A percentile compares a stretch with the other conserved stretches of the same genome.
Conservation (phyloP, 495 filamentous ascomycete genomes). For the Lophiostoma macrostomum region DNA sequence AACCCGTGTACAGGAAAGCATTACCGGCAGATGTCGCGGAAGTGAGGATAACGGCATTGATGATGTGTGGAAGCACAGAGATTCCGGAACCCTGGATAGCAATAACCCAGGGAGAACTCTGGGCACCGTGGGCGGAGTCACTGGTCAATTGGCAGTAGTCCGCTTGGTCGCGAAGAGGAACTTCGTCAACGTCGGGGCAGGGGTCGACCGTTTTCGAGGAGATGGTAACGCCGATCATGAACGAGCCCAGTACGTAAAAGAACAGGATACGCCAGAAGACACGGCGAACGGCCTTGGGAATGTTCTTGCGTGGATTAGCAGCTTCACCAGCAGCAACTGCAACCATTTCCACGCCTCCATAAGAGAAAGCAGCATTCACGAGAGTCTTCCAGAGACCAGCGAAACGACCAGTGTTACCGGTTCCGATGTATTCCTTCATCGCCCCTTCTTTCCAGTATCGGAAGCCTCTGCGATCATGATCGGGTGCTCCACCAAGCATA, state of each 20-base stretch:
- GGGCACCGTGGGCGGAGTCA: conserved; percentile 52
- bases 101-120: conserved; percentile 64
- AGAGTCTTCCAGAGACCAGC: conserved; percentile 40
- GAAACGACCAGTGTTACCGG: conserved; percentile 36
- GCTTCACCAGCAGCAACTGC: conserved; percentile 78
- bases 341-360: conserved; percentile 64
- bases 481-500: conserved; percentile 62
- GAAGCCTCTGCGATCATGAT: conserved; percentile 65
- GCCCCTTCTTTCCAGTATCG: conserved; percentile 67
- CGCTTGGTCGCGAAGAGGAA: too few relatives aligned
- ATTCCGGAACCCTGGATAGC: conserved; percentile 63
- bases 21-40: conserved; percentile 70
- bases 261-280: conserved; percentile 84
- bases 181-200: too few relatives aligned
- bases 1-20: conserved; percentile 78
- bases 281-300: conserved; percentile 73
- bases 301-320: conserved; percentile 68
- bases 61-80: conserved; percentile 62
- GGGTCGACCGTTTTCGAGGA: too few relatives aligned
- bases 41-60: conserved; percentile 72
- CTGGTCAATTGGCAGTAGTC: conserved; percentile 54
- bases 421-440: conserved; percentile 46
- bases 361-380: conserved; percentile 45
- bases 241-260: conserved; percentile 65
- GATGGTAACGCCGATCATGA: conserved; percentile 58